Evolutionary conservation across 2,329 filamentous ascomycete species (phyloP).

Genomic region (Paecilomyces formosus): DNA sequence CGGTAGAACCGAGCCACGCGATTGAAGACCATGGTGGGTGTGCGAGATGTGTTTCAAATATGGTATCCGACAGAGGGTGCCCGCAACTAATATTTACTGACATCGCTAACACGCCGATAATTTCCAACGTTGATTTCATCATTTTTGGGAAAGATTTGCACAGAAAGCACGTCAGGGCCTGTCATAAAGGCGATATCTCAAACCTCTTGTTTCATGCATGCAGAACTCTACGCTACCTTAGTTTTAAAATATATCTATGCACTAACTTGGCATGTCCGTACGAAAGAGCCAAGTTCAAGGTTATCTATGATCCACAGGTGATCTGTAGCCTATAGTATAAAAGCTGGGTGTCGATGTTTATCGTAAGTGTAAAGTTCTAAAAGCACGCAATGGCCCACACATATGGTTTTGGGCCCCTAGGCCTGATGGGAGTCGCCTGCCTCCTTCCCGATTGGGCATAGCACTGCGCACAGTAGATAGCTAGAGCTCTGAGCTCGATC

Average conservation of each 20-base stretch:
- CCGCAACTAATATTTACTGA: background rate
- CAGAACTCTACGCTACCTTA: background rate
- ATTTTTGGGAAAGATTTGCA: background rate
- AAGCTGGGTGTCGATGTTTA: background rate
- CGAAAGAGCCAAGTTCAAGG: background rate
- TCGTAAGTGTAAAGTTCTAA: background rate
- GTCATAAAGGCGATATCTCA: background rate
- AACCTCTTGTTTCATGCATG: background rate
- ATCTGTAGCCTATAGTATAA: background rate
- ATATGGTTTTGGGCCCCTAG: too few species aligned
- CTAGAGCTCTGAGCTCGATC: too few species aligned
- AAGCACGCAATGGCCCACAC: background rate
- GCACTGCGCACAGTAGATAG: too few species aligned
- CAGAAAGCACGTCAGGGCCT: background rate
- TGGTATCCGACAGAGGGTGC: background rate
- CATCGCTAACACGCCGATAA: background rate
- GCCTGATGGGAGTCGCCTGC: too few species aligned
- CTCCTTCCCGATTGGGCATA: too few species aligned
- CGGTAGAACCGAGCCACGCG: slow-evolving; percentile 23
- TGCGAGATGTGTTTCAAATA: background rate
- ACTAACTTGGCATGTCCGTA: background rate
- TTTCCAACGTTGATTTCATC: background rate
- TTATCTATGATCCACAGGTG: background rate
- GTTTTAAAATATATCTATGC: background rate
- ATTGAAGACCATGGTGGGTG: background rate